These are phyloP conservation scores for Rhizoclosmatium sp. DNA, from an alignment of 192 early-diverging fungal species.

Conservation along the genomic window DNA sequence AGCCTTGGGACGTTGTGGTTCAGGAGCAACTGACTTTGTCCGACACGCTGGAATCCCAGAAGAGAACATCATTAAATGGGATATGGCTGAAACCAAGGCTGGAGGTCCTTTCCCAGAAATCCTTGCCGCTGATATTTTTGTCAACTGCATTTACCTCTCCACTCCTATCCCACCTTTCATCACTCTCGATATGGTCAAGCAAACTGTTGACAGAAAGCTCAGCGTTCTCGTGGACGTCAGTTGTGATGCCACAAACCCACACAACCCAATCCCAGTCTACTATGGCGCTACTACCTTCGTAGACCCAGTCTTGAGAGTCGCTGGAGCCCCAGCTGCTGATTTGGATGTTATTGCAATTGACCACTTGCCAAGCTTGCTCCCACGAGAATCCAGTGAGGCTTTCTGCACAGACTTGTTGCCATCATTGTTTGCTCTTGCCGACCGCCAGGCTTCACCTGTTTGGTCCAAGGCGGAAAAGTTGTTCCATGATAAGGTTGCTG, in stretches of 20 bases:
- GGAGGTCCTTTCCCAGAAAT: slow-evolving; percentile 96
- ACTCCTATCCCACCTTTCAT: slow-evolving; percentile 94
- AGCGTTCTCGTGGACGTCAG: slow-evolving; percentile 91
- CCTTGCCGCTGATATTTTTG: slow-evolving; percentile 87
- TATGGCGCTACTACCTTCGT: slow-evolving; percentile 92
- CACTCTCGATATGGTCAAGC: slow-evolving; percentile 82
- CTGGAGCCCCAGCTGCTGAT: slow-evolving; percentile 65
- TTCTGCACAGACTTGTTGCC: slow-evolving; percentile 89
- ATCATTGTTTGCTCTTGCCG: slow-evolving; percentile 68
- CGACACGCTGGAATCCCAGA: slow-evolving; percentile 83
- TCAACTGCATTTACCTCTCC: slow-evolving; percentile 99
- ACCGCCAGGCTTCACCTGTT: slow-evolving; percentile 67
- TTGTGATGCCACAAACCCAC: slow-evolving; percentile 97
- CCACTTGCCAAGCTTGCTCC: slow-evolving; percentile 93
- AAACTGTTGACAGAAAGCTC: slow-evolving; percentile 68
- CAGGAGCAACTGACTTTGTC: slow-evolving; percentile 86
- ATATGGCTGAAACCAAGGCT: slow-evolving; percentile 89
- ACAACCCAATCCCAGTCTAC: slow-evolving; percentile 98
- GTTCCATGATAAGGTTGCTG: slow-evolving; percentile 80
- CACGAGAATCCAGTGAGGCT: slow-evolving; percentile 88
- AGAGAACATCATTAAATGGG: slow-evolving; percentile 92
- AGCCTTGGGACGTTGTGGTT: slow-evolving; percentile 93
- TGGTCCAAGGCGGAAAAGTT: slow-evolving; percentile 86
- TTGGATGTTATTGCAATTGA: slow-evolving; percentile 95
- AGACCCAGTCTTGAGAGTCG: slow-evolving; percentile 80